These are phyloP conservation scores for Ophiosphaerella herpotricha DNA, from an alignment of 2,329 filamentous ascomycete genomes.

Conservation along the genomic window DNA sequence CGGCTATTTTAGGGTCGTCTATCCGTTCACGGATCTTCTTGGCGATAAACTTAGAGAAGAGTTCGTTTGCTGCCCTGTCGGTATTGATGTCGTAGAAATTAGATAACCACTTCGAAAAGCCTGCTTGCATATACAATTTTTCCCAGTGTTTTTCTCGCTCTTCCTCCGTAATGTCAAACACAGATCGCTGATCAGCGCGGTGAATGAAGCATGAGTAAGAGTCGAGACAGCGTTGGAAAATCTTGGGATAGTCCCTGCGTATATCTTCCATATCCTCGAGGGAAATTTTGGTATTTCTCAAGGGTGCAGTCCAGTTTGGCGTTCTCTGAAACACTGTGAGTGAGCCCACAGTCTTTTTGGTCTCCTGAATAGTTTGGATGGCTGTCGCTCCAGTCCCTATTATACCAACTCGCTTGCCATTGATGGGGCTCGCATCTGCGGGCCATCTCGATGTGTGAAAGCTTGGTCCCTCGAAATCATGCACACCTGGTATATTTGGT, in stretches of 20 bases:
- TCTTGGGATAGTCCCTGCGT: conserved; percentile 15
- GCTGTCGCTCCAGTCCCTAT: conserved; percentile 15
- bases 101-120: conserved; percentile 21
- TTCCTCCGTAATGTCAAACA: conserved; percentile 14
- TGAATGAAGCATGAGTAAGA: conserved; percentile 24
- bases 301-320: conserved; percentile 23
- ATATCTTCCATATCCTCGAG: conserved; percentile 20
- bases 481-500: conserved; percentile 25
- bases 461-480: conserved; percentile 20
- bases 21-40: conserved; percentile 44
- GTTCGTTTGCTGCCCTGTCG: conserved; percentile 27
- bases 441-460: conserved; percentile 18
- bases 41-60: conserved; percentile 32
- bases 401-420: conserved; percentile 12
- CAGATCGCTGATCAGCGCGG: conserved; percentile 11
- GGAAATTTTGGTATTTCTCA: conserved; percentile 20
- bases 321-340: conserved; percentile 19
- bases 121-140: conserved; percentile 21
- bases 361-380: conserved; percentile 15
- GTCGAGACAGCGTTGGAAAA: conserved; percentile 20
- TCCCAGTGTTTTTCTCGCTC: conserved; percentile 24
- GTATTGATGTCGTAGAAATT: conserved; percentile 28
- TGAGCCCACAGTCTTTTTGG: conserved; percentile 12
- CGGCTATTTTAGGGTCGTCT: conserved; percentile 50
- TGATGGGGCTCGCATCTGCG: conserved; percentile 2